A percentile compares a stretch with the other conserved stretches of the same genome.
These are phyloP conservation scores for Gossypium davidsonii DNA, from an alignment of 441 rosid species.

Conservation along the genomic window DNA sequence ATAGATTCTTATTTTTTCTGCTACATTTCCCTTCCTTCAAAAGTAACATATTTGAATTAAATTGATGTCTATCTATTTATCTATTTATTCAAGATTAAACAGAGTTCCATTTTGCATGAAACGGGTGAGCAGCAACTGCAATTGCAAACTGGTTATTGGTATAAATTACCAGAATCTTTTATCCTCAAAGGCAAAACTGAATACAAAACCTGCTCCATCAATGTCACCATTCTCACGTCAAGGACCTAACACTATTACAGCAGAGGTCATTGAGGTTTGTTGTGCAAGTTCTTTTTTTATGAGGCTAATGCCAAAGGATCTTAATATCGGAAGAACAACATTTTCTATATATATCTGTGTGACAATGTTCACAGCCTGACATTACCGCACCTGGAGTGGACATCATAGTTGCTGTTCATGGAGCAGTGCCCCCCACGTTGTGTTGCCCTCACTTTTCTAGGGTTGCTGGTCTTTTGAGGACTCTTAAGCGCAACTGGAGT, in stretches of 20 bases:
- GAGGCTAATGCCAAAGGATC: background rate
- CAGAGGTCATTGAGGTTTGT: conserved; percentile 50
- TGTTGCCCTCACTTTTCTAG: conserved; percentile 67
- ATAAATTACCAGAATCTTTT: too few species aligned
- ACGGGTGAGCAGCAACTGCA: too few species aligned
- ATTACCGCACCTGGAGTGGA: conserved; percentile 57
- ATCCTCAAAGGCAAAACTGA: too few species aligned
- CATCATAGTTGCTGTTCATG: conserved; percentile 41
- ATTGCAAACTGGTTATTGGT: too few species aligned
- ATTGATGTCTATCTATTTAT: too few species aligned
- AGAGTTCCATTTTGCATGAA: too few species aligned
- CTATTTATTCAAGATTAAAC: too few species aligned
- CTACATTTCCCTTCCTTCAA: background rate
- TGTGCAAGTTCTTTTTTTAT: background rate
- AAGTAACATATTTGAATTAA: background rate
- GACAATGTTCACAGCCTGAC: conserved; percentile 37
- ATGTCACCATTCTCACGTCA: too few species aligned
- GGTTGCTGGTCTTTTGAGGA: conserved; percentile 43
- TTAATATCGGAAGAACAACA: background rate
- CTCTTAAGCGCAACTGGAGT: conserved; percentile 48
- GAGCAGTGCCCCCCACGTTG: conserved; percentile 35
- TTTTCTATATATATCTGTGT: background rate
- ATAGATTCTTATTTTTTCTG: background rate
- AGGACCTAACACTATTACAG: conserved; percentile 15
- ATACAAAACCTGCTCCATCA: too few species aligned